Evolutionary conservation across 2,329 filamentous ascomycete genomes (phyloP).

Genomic region (Pochonia chlamydosporia): DNA sequence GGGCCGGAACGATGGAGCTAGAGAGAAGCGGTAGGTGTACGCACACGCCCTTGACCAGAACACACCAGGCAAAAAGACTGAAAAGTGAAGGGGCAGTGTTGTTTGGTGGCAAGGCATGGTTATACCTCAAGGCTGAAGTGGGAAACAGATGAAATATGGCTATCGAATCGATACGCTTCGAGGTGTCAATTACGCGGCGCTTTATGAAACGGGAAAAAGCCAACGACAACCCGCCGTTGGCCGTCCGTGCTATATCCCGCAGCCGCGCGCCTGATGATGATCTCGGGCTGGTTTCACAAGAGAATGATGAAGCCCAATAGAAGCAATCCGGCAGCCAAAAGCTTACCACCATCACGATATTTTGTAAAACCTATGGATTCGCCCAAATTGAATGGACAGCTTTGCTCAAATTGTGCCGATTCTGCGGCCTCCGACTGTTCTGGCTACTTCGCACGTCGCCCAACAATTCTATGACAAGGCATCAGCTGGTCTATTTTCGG

Average conservation of each 20-base stretch:
- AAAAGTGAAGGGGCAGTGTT: neutral
- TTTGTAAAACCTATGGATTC: neutral
- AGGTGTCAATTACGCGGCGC: neutral
- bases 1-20: too few relatives aligned
- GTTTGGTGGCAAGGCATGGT: neutral
- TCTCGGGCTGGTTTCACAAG: neutral
- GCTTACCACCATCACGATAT: neutral
- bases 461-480: too few relatives aligned
- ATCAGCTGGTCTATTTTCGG: neutral
- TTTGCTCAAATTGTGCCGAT: too few relatives aligned
- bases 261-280: conserved; percentile 2
- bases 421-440: too few relatives aligned
- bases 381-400: too few relatives aligned
- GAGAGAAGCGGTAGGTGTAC: too few relatives aligned
- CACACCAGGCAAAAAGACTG: too few relatives aligned
- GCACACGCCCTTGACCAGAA: too few relatives aligned
- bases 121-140: neutral
- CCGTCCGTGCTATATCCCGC: neutral
- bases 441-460: too few relatives aligned
- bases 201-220: neutral
- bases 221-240: neutral
- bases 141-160: neutral
- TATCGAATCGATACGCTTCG: neutral
- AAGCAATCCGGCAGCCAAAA: neutral
- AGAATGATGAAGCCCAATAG: neutral